Evolutionary conservation across 208 protist genomes (phyloP).

Genomic region (Trypanosoma melophagium): DNA sequence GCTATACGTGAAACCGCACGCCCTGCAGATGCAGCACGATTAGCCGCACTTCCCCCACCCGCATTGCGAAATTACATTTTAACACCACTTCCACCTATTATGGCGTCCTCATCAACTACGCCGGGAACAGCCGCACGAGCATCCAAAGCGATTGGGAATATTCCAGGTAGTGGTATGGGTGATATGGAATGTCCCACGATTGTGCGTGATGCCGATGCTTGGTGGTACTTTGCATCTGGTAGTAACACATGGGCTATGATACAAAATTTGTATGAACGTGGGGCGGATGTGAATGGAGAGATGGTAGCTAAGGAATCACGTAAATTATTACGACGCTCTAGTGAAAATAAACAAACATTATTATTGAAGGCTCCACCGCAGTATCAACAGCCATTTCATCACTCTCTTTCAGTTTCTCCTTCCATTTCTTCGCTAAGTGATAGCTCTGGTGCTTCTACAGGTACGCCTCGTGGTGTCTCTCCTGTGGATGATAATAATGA

Average conservation of each 20-base stretch:
- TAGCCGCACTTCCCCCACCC: slow-evolving; percentile 40
- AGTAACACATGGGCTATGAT: slow-evolving; percentile 26
- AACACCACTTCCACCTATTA: slow-evolving; percentile 33
- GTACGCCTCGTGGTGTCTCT: neutral
- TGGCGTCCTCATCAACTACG: neutral
- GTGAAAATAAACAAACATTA: slow-evolving; percentile 10
- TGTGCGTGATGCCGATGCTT: slow-evolving; percentile 15
- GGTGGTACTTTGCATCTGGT: slow-evolving; percentile 29
- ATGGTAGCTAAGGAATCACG: neutral
- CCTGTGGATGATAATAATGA: neutral
- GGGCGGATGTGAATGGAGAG: slow-evolving; percentile 26
- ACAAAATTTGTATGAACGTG: slow-evolving; percentile 29
- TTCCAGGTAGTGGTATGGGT: neutral
- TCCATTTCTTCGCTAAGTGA: neutral
- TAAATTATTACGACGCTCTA: neutral
- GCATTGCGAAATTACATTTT: slow-evolving; percentile 81
- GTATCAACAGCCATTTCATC: neutral
- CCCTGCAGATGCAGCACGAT: slow-evolving; percentile 26
- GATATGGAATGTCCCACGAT: slow-evolving; percentile 24
- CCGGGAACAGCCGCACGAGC: neutral
- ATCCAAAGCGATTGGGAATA: slow-evolving; percentile 6
- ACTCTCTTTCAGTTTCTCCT: neutral
- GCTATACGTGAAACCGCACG: slow-evolving; percentile 35
- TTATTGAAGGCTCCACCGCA: no score
- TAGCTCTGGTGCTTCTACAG: neutral